Evolutionary conservation across 805 yeast genomes (phyloP), one percentile per base, ranked within the genome.

Genomic region (Cyberlindnera euphorbiiphila): DNA sequence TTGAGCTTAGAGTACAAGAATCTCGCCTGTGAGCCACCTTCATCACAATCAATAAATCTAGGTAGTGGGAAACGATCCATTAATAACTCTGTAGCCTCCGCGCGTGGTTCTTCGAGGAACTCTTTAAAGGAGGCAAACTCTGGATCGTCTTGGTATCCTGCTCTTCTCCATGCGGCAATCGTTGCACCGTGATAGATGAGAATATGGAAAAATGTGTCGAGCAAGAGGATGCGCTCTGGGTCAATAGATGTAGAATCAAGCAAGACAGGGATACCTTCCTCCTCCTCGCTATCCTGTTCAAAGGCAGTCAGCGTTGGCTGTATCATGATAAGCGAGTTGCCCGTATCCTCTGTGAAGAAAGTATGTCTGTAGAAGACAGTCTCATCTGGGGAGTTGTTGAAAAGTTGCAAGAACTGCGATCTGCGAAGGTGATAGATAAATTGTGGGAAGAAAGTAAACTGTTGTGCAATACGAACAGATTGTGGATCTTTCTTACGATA

Each of bases 381-480:
- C 68, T 93, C 99, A 68, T 93, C 99, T 2, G 98, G 98, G 6
- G 98, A 93, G 64, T 89, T 89, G 66, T 93, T 93, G 72, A 93
- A 93, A 30, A 91, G 95, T 61, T 87, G 95, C 60, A 93, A 69
- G 62, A 93, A 89, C 64, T 91, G 98, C 1, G 97, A 87, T 61
- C 98, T 81, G 67, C 98, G 84, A 65, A 93, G 71, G 60, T 93
- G 94, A 67, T 84, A 93, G 64, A 93, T 82, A 57, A 93, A 94
- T 64, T 93, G 98, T 19, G 99, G 99, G 57, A 86, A 84, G 59
- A 91, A 69, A 29, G 87, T 77, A 62, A 87, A 89, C 57, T 82
- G 83, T 42, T 82, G 88, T 2, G 89, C 77, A 48, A 93, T 70
- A 54, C 93, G 72, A 70, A 93, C 89, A 22, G 94, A 79, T 37